Conservation (phyloP, 345 rosid species). For the Carallia pectinifolia region DNA sequence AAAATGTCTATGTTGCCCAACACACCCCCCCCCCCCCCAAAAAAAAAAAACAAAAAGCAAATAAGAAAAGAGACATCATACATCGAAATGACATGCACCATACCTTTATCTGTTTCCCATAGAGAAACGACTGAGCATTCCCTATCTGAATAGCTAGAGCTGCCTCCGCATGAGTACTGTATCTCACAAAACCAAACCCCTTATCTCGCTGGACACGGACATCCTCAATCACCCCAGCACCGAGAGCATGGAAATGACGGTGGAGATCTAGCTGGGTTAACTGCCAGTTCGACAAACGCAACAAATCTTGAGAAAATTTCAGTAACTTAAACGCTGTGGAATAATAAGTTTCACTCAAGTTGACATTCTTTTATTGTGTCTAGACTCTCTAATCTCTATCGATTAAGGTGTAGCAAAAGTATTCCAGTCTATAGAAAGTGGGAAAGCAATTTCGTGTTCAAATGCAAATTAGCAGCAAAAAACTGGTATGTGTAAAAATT, state of each 20-base stretch:
- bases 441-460: not conserved
- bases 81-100: not conserved
- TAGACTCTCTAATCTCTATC: too few relatives aligned
- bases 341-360: too few relatives aligned
- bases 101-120: conserved; percentile 90
- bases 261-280: conserved; percentile 89
- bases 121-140: conserved; percentile 68
- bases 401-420: not conserved
- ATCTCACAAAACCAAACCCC: conserved; percentile 97
- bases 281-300: conserved; percentile 34
- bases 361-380: too few relatives aligned
- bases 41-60: too few relatives aligned
- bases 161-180: conserved; percentile 82
- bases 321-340: too few relatives aligned
- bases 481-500: not conserved
- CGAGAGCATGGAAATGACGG: conserved; percentile 82
- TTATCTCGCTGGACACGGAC: conserved; percentile 92
- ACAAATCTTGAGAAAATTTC: not conserved
- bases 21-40: too few relatives aligned
- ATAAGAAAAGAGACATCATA: not conserved
- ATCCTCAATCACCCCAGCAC: conserved; percentile 94
- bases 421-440: not conserved
- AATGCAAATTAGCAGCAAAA: conserved; percentile 2
- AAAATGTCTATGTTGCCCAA: not conserved
- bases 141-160: conserved; percentile 93